A percentile compares a stretch with the other conserved stretches of the same genome.
Evolutionary conservation across 148 eudicot genomes (phyloP).

Genomic region (Rhododendron kiyosumense): DNA sequence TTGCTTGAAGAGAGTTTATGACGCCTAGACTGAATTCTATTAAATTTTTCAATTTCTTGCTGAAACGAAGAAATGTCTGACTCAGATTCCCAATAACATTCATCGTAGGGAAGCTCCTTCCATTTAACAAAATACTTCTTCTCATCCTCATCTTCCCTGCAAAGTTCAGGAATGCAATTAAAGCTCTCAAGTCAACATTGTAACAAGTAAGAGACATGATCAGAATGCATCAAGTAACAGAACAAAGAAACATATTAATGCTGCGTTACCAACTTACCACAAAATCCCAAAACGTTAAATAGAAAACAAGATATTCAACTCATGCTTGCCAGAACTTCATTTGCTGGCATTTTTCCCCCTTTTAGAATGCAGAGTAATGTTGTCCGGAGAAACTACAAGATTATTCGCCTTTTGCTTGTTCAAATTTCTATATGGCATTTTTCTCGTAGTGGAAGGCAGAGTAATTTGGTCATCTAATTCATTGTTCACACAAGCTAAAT

Average conservation of each 20-base stretch:
- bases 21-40: conserved; percentile 48
- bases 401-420: neutral
- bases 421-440: neutral
- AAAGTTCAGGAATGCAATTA: conserved; percentile 2
- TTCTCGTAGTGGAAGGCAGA: neutral
- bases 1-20: conserved; percentile 46
- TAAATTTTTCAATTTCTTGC: conserved; percentile 64
- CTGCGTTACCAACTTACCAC: neutral
- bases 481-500: neutral
- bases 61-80: conserved; percentile 77
- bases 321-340: neutral
- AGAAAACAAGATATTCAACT: neutral
- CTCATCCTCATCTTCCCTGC: conserved; percentile 69
- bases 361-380: neutral
- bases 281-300: neutral
- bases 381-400: neutral
- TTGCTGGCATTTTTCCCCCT: neutral
- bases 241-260: neutral
- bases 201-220: neutral
- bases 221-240: neutral
- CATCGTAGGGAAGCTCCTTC: conserved; percentile 87
- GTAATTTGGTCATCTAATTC: neutral
- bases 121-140: conserved; percentile 91
- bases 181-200: neutral
- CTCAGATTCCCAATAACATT: conserved; percentile 91